These are phyloP conservation scores for Mucor irregularis DNA, from an alignment of 371 early-diverging fungal genomes.

Conservation along the genomic window DNA sequence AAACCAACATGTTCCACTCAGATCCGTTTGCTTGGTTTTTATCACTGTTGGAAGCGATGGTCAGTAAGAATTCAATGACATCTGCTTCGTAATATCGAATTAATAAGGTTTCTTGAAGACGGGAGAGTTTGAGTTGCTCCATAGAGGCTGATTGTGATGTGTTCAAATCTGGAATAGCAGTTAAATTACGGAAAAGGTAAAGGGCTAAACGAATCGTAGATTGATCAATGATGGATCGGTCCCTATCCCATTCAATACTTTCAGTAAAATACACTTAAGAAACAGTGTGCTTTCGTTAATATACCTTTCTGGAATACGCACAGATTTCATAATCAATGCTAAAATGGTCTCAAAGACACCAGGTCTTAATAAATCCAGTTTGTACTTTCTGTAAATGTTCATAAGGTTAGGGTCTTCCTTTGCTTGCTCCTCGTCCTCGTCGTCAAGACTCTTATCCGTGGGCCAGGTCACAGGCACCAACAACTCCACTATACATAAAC, in stretches of 20 bases:
- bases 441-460: conserved; percentile 24
- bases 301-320: conserved; percentile 53
- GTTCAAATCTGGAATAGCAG: conserved; percentile 77
- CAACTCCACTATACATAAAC: conserved; percentile 71
- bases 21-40: conserved; percentile 47
- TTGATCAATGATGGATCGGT: conserved; percentile 66
- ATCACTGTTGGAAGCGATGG: conserved; percentile 59
- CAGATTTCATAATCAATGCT: conserved; percentile 47
- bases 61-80: conserved; percentile 58
- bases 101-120: conserved; percentile 65
- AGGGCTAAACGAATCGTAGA: conserved; percentile 75
- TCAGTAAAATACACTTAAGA: too few species aligned
- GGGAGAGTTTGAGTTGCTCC: conserved; percentile 51
- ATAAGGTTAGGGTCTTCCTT: conserved; percentile 54
- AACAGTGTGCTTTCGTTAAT: too few species aligned
- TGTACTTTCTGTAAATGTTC: conserved; percentile 65
- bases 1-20: conserved; percentile 65
- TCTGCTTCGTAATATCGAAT: conserved; percentile 52
- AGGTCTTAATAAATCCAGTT: conserved; percentile 62
- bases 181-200: conserved; percentile 77
- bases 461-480: conserved; percentile 79
- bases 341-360: conserved; percentile 55
- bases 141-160: conserved; percentile 39
- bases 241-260: too few species aligned
- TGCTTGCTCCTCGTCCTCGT: conserved; percentile 41